phyloP scores from a whole-genome alignment of 305 asterid species.

The Nicotiana rustica region DNA sequence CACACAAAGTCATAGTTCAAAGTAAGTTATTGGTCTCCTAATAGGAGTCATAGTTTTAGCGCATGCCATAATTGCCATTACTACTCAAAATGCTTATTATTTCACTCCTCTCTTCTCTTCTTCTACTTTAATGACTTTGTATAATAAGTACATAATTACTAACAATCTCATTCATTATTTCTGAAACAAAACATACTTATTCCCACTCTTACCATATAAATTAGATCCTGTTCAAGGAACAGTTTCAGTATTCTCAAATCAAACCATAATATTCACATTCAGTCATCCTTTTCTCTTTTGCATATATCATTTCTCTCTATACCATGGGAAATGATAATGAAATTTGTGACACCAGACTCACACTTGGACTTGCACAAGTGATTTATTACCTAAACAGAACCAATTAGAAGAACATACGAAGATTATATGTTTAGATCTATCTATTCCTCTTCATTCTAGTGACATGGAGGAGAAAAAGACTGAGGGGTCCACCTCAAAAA shows the following conservation, averaged over 20 bases:
- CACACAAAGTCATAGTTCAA: constrained; percentile 11
- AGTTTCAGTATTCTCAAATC: constrained; percentile 15
- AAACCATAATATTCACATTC: constrained; percentile 9
- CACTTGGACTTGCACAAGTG: constrained; percentile 51
- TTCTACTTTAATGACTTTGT: constrained; percentile 42
- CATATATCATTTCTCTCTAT: not conserved
- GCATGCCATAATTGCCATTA: constrained; percentile 45
- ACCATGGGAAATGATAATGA: constrained; percentile 53
- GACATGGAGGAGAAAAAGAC: constrained; percentile 28
- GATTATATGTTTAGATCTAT: constrained; percentile 48
- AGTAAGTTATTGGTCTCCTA: constrained; percentile 48
- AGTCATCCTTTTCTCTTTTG: constrained; percentile 7
- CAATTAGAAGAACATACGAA: constrained; percentile 30
- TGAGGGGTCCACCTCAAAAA: constrained; percentile 41
- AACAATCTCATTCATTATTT: constrained; percentile 50
- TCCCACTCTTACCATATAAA: not conserved
- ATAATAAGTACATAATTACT: constrained; percentile 57
- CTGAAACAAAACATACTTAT: constrained; percentile 22
- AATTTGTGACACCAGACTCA: constrained; percentile 49
- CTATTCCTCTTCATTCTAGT: constrained; percentile 48
- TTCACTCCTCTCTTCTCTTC: constrained; percentile 41
- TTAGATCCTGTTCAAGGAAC: not conserved
- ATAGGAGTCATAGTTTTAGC: constrained; percentile 52
- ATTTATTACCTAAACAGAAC: constrained; percentile 41
- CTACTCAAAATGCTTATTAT: constrained; percentile 43